phyloP scores from a whole-genome alignment of 768 basidiomycete genomes.

The Mycena leptocephala region DNA sequence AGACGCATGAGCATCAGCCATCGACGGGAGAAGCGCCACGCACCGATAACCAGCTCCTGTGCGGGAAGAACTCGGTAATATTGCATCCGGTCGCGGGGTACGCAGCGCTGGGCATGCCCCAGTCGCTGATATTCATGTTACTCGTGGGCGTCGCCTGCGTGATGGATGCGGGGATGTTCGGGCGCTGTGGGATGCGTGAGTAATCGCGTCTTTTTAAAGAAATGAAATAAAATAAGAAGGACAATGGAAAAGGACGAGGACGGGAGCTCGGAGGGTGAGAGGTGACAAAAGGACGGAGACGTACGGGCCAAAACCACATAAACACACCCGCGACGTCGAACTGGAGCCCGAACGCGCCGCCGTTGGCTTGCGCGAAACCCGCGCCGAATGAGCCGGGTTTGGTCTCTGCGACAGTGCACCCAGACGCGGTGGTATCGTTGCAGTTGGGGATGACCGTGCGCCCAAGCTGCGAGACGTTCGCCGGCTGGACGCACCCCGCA shows the following conservation, averaged over 20 bases:
- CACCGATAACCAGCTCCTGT: constrained; percentile 59
- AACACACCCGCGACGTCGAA: constrained; percentile 61
- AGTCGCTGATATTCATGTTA: constrained; percentile 44
- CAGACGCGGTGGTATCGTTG: constrained; percentile 63
- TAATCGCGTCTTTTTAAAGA: constrained; percentile 21
- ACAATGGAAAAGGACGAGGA: no score
- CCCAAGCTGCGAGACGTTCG: constrained; percentile 32
- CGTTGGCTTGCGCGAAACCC: constrained; percentile 76
- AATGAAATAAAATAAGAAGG: not conserved
- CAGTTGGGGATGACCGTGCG: constrained; percentile 61
- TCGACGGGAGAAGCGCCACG: constrained; percentile 42
- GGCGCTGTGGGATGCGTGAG: constrained; percentile 12
- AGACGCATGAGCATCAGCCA: no score
- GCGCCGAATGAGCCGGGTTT: constrained; percentile 75
- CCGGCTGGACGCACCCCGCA: constrained; percentile 27
- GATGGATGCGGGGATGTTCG: constrained; percentile 35
- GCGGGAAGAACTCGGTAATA: constrained; percentile 61
- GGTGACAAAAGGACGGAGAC: constrained; percentile 27
- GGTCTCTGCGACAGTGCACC: constrained; percentile 78
- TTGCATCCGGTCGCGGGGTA: constrained; percentile 61
- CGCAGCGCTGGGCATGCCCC: constrained; percentile 64
- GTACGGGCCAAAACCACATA: constrained; percentile 63
- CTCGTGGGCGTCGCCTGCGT: constrained; percentile 24
- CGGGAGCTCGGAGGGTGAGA: not conserved
- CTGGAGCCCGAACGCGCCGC: constrained; percentile 85